These are phyloP conservation scores for Cutaneotrichosporon cavernicola DNA, from an alignment of 1,284 basidiomycete genomes.

Conservation along the genomic window DNA sequence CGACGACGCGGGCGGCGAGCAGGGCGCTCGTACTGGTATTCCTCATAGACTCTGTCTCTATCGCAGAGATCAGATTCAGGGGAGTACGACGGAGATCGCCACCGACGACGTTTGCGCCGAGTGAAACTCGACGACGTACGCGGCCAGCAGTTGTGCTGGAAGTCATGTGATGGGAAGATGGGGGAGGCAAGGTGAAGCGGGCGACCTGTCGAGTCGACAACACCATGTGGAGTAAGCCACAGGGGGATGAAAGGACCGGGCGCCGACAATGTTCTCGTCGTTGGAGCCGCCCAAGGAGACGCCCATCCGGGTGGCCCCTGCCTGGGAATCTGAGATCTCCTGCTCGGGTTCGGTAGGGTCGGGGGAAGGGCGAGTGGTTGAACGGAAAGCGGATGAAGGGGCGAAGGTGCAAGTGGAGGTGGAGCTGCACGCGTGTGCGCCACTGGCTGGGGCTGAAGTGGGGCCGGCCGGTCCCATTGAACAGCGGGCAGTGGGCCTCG, in stretches of 20 bases:
- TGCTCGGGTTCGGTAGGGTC: neutral
- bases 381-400: neutral
- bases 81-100: neutral
- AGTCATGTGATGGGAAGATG: too few species aligned
- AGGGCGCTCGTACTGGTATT: neutral
- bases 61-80: neutral
- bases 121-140: neutral
- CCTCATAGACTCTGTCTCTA: neutral
- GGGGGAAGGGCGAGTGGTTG: neutral
- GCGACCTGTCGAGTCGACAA: conserved; percentile 3
- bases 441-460: neutral
- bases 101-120: neutral
- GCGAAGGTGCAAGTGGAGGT: neutral
- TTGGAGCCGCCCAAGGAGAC: neutral
- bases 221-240: conserved; percentile 10
- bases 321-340: neutral
- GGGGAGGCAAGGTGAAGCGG: conserved; percentile 3
- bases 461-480: neutral
- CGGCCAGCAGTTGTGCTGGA: too few species aligned
- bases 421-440: neutral
- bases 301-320: neutral
- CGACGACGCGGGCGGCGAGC: neutral
- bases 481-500: neutral
- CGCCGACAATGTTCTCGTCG: neutral
- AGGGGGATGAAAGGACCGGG: neutral